These are phyloP conservation scores for Dissophora ornata DNA, from an alignment of 192 early-diverging fungal species.

Conservation along the genomic window DNA sequence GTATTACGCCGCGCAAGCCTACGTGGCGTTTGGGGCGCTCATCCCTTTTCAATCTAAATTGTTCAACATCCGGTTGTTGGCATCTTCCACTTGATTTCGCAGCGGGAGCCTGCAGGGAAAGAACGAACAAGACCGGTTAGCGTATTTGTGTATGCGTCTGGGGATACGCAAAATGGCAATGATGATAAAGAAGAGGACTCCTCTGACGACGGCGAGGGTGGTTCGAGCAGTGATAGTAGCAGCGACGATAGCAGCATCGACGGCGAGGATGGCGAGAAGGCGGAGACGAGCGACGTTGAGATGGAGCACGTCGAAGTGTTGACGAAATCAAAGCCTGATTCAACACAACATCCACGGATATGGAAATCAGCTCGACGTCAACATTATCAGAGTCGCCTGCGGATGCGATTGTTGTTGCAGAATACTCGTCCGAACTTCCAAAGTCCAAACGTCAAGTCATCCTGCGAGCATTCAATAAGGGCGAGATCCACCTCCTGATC, in stretches of 20 bases:
- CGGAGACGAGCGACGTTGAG: conserved; percentile 24
- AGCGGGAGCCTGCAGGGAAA: too few relatives aligned
- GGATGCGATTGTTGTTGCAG: conserved; percentile 61
- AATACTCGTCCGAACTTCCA: conserved; percentile 81
- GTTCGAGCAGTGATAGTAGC: conserved; percentile 1
- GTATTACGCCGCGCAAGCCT: too few relatives aligned
- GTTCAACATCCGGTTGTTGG: too few relatives aligned
- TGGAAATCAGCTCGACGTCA: conserved; percentile 12
- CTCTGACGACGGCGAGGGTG: too few relatives aligned
- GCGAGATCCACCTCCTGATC: conserved; percentile 78
- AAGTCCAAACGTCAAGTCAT: conserved; percentile 68
- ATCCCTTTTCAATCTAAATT: too few relatives aligned
- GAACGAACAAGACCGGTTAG: too few relatives aligned
- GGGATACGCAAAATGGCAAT: too few relatives aligned
- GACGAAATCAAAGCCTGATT: conserved; percentile 4
- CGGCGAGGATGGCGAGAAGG: not conserved
- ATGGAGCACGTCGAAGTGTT: conserved; percentile 30
- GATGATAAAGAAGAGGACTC: too few relatives aligned
- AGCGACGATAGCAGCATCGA: not conserved
- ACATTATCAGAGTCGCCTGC: not conserved
- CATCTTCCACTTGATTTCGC: too few relatives aligned
- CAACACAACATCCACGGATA: not conserved
- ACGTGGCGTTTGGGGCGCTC: too few relatives aligned
- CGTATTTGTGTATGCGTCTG: too few relatives aligned
- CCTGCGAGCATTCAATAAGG: conserved; percentile 73